phyloP scores from a whole-genome alignment of 139 green algal species.

The Spirogloea muscicola region DNA sequence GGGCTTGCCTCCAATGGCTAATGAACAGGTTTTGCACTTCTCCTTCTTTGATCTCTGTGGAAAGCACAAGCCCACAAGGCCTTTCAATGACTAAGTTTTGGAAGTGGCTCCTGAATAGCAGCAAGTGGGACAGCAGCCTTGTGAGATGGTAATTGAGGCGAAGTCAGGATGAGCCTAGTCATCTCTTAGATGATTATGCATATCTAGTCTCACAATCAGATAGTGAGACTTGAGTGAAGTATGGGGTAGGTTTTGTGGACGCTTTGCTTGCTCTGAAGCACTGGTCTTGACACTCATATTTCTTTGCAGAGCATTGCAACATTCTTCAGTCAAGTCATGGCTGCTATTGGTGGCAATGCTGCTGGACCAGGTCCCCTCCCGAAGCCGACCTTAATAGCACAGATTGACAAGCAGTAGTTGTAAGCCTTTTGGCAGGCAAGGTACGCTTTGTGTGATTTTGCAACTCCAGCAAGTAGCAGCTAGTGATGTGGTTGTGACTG shows the following conservation, averaged over 20 bases:
- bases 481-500: too few relatives aligned
- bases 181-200: neutral
- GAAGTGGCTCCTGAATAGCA: too few relatives aligned
- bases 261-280: neutral
- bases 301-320: constrained; percentile 65
- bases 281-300: constrained; percentile 10
- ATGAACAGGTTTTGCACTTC: constrained; percentile 57
- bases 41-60: neutral
- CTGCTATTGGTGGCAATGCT: constrained; percentile 86
- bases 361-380: constrained; percentile 70
- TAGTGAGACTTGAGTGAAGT: constrained; percentile 1
- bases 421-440: neutral
- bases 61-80: neutral
- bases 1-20: constrained; percentile 79
- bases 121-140: too few relatives aligned
- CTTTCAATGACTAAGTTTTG: neutral
- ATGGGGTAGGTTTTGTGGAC: constrained; percentile 1
- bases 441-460: neutral
- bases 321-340: constrained; percentile 90
- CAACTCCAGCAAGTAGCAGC: too few relatives aligned
- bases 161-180: constrained; percentile 7
- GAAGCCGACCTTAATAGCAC: neutral
- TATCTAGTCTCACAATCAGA: neutral
- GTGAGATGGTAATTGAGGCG: neutral
- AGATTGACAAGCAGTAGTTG: neutral